Evolutionary conservation across 352 stramenopile genomes (phyloP), one percentile per base, ranked within the genome.

Genomic region (Phytophthora macrochlamydospora): DNA sequence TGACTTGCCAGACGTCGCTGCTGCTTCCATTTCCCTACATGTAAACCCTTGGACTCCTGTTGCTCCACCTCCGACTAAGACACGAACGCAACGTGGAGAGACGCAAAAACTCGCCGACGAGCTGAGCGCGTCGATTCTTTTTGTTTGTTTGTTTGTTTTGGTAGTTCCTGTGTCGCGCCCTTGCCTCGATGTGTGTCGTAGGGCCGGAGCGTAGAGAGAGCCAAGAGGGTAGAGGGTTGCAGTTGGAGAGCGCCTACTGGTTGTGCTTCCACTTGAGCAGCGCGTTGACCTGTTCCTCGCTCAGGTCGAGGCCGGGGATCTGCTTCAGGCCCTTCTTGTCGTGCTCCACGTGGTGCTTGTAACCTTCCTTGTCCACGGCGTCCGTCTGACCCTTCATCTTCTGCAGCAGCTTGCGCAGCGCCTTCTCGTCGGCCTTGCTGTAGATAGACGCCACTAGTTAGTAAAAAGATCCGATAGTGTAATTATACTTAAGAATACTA

Each of bases 231-330:
- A 45, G 18, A 62, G 49, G 24, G 29, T 59, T 31, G 24, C 12
- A 59, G 30, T 55, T 50, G 46, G 50, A 24, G 56, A 35, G 4
- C 31, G n/a, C 62, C 76, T 94, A 94, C 66, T 92, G 83, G 67
- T 93, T 73, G 82, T 95, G 87, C 82, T 95, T 95, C 87, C 87
- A 95, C 81, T 95, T 93, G 75, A 95, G 84, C 55, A 95, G 80
- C 55, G 83, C 85, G 29, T 85, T 75, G 51, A 91, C 65, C 75
- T 93, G 84, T 62, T 90, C 84, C n/a, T 81, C 53, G 50, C 67
- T 79, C 62, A 93, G 67, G 38, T 90, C 61, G 46, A 93, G 71
- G 49, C 86, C 87, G 42, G 69, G 13, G 53, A 95, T 89, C 50
- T 79, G 67, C 63, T 88, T 73, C 24, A 95, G 73, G 9, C 83